These are phyloP conservation scores for Avicennia marina DNA, from an alignment of 257 asterid genomes.

Conservation along the genomic window DNA sequence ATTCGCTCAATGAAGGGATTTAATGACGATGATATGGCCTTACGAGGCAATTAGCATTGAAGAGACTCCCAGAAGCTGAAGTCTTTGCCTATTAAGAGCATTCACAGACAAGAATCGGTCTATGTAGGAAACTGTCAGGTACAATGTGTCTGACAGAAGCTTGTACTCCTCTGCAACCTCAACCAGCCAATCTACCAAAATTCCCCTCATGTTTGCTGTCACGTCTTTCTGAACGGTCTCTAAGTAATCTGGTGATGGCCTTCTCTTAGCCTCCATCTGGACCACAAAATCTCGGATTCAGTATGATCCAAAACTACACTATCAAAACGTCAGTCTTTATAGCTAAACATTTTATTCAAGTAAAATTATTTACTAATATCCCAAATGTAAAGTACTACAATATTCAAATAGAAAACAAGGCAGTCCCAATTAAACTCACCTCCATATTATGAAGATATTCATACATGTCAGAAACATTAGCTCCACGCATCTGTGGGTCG, in stretches of 20 bases:
- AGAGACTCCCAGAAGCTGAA: conserved; percentile 93
- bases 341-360: too few species aligned
- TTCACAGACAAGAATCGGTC: conserved; percentile 60
- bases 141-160: conserved; percentile 70
- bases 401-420: not conserved
- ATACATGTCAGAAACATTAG: conserved; percentile 74
- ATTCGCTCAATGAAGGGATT: not conserved
- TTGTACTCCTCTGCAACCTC: conserved; percentile 86
- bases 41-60: conserved; percentile 96
- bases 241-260: conserved; percentile 50
- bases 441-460: conserved; percentile 73
- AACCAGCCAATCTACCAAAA: conserved; percentile 86
- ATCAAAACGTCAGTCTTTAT: too few species aligned
- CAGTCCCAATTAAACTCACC: conserved; percentile 30
- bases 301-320: too few species aligned
- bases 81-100: conserved; percentile 42
- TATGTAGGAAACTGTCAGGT: conserved; percentile 53
- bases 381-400: not conserved
- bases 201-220: conserved; percentile 72
- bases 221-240: conserved; percentile 64
- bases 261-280: conserved; percentile 40
- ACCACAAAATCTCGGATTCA: not conserved
- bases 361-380: not conserved
- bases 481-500: conserved; percentile 73
- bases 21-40: conserved; percentile 31